phyloP scores from a whole-genome alignment of 2,329 filamentous ascomycete genomes.

The Ustilaginoidea virens region DNA sequence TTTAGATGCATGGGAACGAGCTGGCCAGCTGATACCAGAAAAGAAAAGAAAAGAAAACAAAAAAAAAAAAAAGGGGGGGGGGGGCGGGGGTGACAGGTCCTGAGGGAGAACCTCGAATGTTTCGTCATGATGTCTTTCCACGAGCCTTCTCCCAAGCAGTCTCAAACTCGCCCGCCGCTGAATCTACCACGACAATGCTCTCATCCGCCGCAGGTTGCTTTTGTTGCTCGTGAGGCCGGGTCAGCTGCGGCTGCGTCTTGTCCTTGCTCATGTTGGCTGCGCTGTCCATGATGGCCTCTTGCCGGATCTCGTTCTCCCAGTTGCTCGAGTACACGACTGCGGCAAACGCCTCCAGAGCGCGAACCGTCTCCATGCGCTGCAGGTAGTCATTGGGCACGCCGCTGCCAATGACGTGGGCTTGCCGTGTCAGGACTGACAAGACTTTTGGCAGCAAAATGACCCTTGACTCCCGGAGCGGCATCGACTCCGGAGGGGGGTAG shows the following conservation, averaged over 20 bases:
- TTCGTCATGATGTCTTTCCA: constrained; percentile 12
- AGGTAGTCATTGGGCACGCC: constrained; percentile 59
- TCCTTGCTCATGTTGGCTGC: constrained; percentile 17
- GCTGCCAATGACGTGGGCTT: constrained; percentile 79
- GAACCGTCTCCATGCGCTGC: constrained; percentile 59
- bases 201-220: constrained; percentile 20
- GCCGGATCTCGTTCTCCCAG: constrained; percentile 51
- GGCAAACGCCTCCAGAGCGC: constrained; percentile 68
- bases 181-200: constrained; percentile 38
- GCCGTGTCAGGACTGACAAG: constrained; percentile 75
- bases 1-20: too few species aligned
- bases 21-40: too few species aligned
- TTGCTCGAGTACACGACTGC: constrained; percentile 81
- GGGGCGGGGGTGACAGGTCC: neutral
- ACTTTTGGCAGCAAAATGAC: constrained; percentile 64
- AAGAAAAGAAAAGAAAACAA: neutral
- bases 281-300: constrained; percentile 26
- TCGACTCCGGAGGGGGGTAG: constrained; percentile 31
- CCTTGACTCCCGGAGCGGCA: constrained; percentile 42
- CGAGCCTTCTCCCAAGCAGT: constrained; percentile 53
- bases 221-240: constrained; percentile 7
- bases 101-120: too few species aligned
- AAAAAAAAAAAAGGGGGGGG: neutral
- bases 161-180: constrained; percentile 39
- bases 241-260: constrained; percentile 8